These are phyloP conservation scores for Hypomyces perniciosus DNA, from an alignment of 2,329 filamentous ascomycete genomes.

Conservation along the genomic window DNA sequence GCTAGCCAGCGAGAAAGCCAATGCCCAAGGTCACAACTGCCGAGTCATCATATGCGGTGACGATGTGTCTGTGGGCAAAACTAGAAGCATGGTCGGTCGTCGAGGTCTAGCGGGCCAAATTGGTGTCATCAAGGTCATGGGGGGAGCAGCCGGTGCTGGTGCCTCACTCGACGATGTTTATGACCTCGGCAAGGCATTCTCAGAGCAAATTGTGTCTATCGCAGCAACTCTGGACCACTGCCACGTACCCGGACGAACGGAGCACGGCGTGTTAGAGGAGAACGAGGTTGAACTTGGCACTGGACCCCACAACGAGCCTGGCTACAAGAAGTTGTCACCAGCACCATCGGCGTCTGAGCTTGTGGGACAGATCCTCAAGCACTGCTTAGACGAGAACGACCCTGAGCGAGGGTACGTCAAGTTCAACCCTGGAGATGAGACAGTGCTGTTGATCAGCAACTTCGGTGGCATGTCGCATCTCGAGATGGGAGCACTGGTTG, in stretches of 20 bases:
- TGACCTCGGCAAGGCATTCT: constrained; percentile 43
- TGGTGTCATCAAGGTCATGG: constrained; percentile 52
- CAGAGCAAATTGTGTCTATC: constrained; percentile 49
- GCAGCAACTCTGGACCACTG: constrained; percentile 56
- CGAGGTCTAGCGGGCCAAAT: constrained; percentile 58
- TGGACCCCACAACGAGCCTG: constrained; percentile 62
- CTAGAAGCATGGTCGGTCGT: constrained; percentile 52
- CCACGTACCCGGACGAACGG: constrained; percentile 48
- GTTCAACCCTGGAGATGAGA: constrained; percentile 42
- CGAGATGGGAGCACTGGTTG: constrained; percentile 49
- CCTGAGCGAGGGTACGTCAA: constrained; percentile 44
- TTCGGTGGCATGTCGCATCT: constrained; percentile 54
- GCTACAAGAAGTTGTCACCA: constrained; percentile 50
- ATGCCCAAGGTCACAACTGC: constrained; percentile 47
- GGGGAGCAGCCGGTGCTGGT: constrained; percentile 43
- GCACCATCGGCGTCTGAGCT: constrained; percentile 43
- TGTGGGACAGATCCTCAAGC: constrained; percentile 51
- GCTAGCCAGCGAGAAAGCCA: constrained; percentile 52
- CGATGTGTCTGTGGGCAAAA: constrained; percentile 57
- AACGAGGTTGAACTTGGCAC: constrained; percentile 59
- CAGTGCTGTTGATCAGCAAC: constrained; percentile 51
- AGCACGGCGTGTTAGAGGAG: constrained; percentile 41
- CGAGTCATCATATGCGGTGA: constrained; percentile 57
- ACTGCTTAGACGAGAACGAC: constrained; percentile 54
- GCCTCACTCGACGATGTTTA: constrained; percentile 45